These are phyloP conservation scores for Nicotiana noctiflora DNA, from an alignment of 257 asterid genomes.

Conservation along the genomic window DNA sequence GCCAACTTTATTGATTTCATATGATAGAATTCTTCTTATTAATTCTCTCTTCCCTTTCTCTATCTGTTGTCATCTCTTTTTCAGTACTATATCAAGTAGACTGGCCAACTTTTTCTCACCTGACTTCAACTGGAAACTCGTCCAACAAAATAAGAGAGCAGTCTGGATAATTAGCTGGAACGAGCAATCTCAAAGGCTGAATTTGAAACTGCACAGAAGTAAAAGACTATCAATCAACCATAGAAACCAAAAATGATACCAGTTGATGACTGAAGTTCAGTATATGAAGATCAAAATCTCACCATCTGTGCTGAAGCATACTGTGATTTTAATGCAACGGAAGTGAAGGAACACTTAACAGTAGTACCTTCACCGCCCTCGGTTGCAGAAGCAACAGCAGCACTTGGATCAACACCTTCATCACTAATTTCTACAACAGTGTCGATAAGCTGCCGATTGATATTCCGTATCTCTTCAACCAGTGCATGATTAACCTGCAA, in stretches of 20 bases:
- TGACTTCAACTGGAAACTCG: slow-evolving; percentile 68
- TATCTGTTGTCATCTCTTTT: background rate
- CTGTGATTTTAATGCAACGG: slow-evolving; percentile 64
- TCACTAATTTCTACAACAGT: slow-evolving; percentile 60
- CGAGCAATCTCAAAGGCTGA: slow-evolving; percentile 61
- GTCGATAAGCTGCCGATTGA: slow-evolving; percentile 63
- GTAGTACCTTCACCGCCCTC: slow-evolving; percentile 68
- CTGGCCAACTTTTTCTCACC: slow-evolving; percentile 27
- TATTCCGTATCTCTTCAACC: slow-evolving; percentile 61
- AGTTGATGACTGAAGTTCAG: background rate
- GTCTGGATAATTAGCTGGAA: slow-evolving; percentile 60
- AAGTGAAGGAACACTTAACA: slow-evolving; percentile 67
- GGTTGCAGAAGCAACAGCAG: slow-evolving; percentile 47
- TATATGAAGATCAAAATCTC: slow-evolving; percentile 14
- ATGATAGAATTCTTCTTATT: background rate
- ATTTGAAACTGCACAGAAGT: slow-evolving; percentile 52
- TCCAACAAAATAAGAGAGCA: slow-evolving; percentile 71
- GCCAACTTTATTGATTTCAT: background rate
- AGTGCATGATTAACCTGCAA: slow-evolving; percentile 68
- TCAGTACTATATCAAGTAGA: background rate
- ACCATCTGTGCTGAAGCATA: slow-evolving; percentile 79
- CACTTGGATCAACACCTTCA: slow-evolving; percentile 62
- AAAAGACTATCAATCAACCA: slow-evolving; percentile 15
- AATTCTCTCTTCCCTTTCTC: background rate
- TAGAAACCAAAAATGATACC: slow-evolving; percentile 10